These are phyloP conservation scores for Geotrichum restrictum DNA, from an alignment of 1,139 yeast genomes.

Conservation along the genomic window DNA sequence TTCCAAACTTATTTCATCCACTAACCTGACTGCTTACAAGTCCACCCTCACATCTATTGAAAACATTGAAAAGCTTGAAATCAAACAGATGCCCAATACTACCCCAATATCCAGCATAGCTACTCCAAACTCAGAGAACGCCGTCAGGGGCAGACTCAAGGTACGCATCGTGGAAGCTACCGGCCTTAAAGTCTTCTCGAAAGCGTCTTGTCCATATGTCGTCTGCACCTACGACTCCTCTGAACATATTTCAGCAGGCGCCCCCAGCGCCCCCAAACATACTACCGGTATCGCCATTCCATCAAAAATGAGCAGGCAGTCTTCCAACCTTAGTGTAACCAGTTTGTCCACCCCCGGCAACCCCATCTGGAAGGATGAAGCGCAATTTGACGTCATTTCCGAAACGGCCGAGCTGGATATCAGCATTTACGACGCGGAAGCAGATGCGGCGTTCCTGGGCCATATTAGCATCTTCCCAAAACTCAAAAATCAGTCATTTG, in stretches of 20 bases:
- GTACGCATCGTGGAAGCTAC: slow-evolving; percentile 78
- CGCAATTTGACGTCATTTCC: slow-evolving; percentile 77
- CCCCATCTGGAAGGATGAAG: slow-evolving; percentile 87
- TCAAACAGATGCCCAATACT: slow-evolving; percentile 24
- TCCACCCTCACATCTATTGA: slow-evolving; percentile 4
- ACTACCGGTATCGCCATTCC: slow-evolving; percentile 41
- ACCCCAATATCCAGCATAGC: slow-evolving; percentile 13
- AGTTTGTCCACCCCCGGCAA: slow-evolving; percentile 37
- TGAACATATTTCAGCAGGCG: slow-evolving; percentile 77
- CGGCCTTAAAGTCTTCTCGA: slow-evolving; percentile 53
- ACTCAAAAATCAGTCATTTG: slow-evolving; percentile 46
- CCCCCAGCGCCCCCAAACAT: slow-evolving; percentile 4
- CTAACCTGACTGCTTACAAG: slow-evolving; percentile 7
- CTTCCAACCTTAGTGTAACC: slow-evolving; percentile 18
- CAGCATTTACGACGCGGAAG: slow-evolving; percentile 78
- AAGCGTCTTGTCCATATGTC: slow-evolving; percentile 72
- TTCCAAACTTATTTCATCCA: slow-evolving; percentile 1
- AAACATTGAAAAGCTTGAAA: background rate
- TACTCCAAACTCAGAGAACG: slow-evolving; percentile 13
- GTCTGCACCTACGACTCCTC: slow-evolving; percentile 92
- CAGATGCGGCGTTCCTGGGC: slow-evolving; percentile 81
- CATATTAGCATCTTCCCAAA: slow-evolving; percentile 72
- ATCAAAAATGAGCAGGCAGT: slow-evolving; percentile 25
- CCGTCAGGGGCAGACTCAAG: slow-evolving; percentile 59
- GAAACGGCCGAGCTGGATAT: slow-evolving; percentile 78